Evolutionary conservation across 805 yeast genomes (phyloP), one percentile per base, ranked within the genome.

Genomic region (Wickerhamomyces mucosus): DNA sequence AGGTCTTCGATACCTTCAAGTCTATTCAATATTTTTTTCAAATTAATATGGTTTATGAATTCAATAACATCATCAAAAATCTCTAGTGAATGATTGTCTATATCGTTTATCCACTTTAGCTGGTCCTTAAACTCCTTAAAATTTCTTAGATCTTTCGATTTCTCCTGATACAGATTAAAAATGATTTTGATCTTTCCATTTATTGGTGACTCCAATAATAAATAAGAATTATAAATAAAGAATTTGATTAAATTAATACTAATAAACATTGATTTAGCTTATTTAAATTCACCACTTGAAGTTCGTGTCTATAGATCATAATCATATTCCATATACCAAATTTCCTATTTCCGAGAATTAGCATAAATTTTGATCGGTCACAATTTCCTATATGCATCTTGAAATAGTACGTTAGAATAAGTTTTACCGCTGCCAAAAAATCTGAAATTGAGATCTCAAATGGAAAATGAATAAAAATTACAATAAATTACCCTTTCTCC

Each of bases 11-110:
- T 10, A 4, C 14, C 20, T 17, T 15, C 26, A 18, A 28, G 6
- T 19, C 18, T 20, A 6, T 32, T 31, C n/a, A 32, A 10, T 22
- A 43, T 18, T 9, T 36, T 17, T 2, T 26, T 17, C 15, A 44
- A 11, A 21, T 45, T 46, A 18, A 26, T 5, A 19, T 31, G 34
- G 26, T 42, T 48, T 18, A 48, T 41, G 33, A 46, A 48, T 6
- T 33, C 34, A 5, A 46, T 31, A 1, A 12, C 21, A 1, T 19
- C 27, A 12, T 23, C 26, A 16, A 18, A 33, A 3, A 22, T 21
- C 18, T 33, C 36, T 2, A 48, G 6, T 7, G 34, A 15, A 17
- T 19, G 14, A 18, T 21, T 17, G 27, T 48, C 51, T 4, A 45
- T n/a, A 3, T 8, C 15, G 4, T 7, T 23, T 5, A 46, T 19